Conservation (phyloP, 2,329 filamentous ascomycete genomes). For the Talaromyces sp. region DNA sequence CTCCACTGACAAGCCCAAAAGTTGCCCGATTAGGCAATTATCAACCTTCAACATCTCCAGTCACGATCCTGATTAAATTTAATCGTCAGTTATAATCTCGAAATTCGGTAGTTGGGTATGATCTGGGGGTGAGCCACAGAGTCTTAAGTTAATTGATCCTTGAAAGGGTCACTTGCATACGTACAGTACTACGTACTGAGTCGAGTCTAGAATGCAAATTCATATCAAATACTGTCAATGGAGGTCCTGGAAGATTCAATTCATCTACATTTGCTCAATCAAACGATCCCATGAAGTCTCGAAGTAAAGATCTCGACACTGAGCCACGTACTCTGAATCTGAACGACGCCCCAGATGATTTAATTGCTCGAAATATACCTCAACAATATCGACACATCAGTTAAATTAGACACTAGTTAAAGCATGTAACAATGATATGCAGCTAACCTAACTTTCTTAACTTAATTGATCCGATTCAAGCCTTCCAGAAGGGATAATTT, state of each 20-base stretch:
- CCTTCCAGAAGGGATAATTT: not conserved
- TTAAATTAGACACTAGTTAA: not conserved
- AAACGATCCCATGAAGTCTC: not conserved
- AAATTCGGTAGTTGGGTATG: not conserved
- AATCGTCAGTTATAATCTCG: not conserved
- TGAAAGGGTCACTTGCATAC: not conserved
- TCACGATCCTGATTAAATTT: not conserved
- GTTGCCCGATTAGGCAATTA: not conserved
- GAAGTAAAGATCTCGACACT: not conserved
- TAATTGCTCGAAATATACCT: not conserved
- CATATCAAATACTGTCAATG: not conserved
- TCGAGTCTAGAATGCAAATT: not conserved
- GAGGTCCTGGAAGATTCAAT: not conserved
- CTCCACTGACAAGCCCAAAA: not conserved
- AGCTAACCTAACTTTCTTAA: not conserved
- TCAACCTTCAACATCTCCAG: not conserved
- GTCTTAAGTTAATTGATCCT: not conserved
- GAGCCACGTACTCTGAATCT: not conserved
- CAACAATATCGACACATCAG: not conserved
- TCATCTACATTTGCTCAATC: not conserved
- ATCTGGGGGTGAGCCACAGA: not conserved
- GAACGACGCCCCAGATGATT: not conserved
- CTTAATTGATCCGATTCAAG: not conserved
- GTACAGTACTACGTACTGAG: not conserved
- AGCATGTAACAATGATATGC: not conserved